Evolutionary conservation across 768 basidiomycete genomes (phyloP).

Genomic region (Podaxis sp.): DNA sequence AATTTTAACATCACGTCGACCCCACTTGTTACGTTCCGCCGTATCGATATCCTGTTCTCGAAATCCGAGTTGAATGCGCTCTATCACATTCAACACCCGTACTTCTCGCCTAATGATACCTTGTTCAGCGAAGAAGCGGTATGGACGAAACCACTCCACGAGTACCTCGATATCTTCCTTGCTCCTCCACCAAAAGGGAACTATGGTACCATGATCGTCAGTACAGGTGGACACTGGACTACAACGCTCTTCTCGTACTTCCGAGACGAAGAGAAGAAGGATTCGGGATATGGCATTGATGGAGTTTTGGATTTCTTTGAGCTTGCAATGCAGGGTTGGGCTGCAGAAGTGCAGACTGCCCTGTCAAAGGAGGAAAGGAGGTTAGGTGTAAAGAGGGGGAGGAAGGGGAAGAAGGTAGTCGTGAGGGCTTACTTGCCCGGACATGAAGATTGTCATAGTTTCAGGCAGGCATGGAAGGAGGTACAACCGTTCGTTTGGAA

Average conservation of each 20-base stretch:
- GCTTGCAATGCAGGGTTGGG: slow-evolving; percentile 58
- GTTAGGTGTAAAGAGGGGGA: slow-evolving; percentile 17
- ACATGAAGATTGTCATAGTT: slow-evolving; percentile 63
- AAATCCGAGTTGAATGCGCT: slow-evolving; percentile 46
- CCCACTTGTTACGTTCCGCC: slow-evolving; percentile 64
- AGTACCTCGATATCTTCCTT: slow-evolving; percentile 54
- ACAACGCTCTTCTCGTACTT: slow-evolving; percentile 47
- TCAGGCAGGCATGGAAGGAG: slow-evolving; percentile 43
- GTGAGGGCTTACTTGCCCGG: slow-evolving; percentile 64
- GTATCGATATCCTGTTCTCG: slow-evolving; percentile 59
- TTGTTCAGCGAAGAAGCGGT: slow-evolving; percentile 57
- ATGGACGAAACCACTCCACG: slow-evolving; percentile 53
- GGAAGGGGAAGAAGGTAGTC: slow-evolving; percentile 40
- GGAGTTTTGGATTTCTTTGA: slow-evolving; percentile 58
- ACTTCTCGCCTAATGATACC: slow-evolving; percentile 26
- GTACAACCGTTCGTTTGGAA: slow-evolving; percentile 43
- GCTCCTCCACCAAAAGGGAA: slow-evolving; percentile 46
- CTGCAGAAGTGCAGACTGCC: slow-evolving; percentile 46
- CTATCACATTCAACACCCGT: slow-evolving; percentile 37
- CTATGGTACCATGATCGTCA: slow-evolving; percentile 62
- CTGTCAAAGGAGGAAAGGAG: slow-evolving; percentile 33
- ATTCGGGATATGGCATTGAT: slow-evolving; percentile 48
- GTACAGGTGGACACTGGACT: slow-evolving; percentile 73
- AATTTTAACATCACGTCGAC: slow-evolving; percentile 57
- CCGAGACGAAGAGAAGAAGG: slow-evolving; percentile 21